Percentiles rank a stretch among this genome's conserved stretches.
Evolutionary conservation across 805 yeast species (phyloP).

Genomic region (Lipomyces oligophaga): DNA sequence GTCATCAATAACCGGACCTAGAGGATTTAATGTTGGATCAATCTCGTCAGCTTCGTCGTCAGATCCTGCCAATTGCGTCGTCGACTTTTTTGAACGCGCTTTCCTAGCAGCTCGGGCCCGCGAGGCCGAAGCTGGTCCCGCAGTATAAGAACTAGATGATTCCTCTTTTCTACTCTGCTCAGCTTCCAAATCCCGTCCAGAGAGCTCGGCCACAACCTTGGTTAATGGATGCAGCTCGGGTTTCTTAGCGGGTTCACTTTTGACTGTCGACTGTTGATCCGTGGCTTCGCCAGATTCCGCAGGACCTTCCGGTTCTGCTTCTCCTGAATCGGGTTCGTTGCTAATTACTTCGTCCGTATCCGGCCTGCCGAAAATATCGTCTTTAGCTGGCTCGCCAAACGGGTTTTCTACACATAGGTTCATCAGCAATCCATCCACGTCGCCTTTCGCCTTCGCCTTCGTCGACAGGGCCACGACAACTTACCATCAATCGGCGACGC

Average conservation of each 20-base stretch:
- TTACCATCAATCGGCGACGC: conserved; percentile 5
- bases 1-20: conserved; percentile 22
- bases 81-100: conserved; percentile 23
- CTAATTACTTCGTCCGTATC: conserved; percentile 2
- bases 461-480: background rate
- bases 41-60: conserved; percentile 16
- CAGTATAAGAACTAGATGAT: conserved; percentile 8
- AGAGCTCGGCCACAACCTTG: conserved; percentile 3
- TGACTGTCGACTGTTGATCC: conserved; percentile 1
- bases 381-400: background rate
- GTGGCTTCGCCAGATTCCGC: conserved; percentile 7
- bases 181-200: conserved; percentile 1
- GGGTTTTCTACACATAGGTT: background rate
- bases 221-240: conserved; percentile 1
- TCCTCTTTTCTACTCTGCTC: conserved; percentile 4
- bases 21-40: conserved; percentile 21
- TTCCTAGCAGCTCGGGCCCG: conserved; percentile 26
- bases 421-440: background rate
- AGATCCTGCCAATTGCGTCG: conserved; percentile 2
- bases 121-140: conserved; percentile 24
- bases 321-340: no score
- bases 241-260: background rate
- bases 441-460: background rate
- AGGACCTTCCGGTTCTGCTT: conserved; percentile 9
- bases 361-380: background rate